Evolutionary conservation across 2,329 filamentous ascomycete species (phyloP).

Genomic region (Fusarium albosuccineum): DNA sequence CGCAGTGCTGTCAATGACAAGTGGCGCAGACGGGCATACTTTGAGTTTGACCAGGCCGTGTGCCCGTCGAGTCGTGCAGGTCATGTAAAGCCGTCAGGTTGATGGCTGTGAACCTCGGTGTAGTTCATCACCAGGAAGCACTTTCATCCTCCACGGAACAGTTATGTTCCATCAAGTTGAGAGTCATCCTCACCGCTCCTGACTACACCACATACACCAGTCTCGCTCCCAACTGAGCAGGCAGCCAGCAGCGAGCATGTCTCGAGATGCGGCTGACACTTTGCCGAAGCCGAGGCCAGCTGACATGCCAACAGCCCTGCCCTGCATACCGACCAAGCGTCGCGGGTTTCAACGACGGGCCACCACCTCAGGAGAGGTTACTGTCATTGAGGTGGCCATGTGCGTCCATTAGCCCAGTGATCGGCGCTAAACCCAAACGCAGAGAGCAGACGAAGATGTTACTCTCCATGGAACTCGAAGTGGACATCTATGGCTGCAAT

Average conservation of each 20-base stretch:
- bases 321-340: constrained; percentile 11
- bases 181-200: constrained; percentile 28
- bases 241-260: constrained; percentile 12
- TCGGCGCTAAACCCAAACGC: constrained; percentile 10
- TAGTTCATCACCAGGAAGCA: background rate
- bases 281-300: constrained; percentile 14
- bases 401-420: background rate
- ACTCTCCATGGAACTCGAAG: constrained; percentile 1
- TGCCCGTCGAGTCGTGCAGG: background rate
- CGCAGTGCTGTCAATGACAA: background rate
- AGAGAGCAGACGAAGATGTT: constrained; percentile 14
- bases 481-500: background rate
- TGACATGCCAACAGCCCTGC: constrained; percentile 17
- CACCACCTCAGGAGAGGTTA: constrained; percentile 3
- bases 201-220: background rate
- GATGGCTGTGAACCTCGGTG: background rate
- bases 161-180: constrained; percentile 12
- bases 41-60: background rate
- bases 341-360: constrained; percentile 1
- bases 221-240: background rate
- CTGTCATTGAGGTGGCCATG: background rate
- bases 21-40: background rate
- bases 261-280: constrained; percentile 23
- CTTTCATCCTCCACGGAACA: background rate
- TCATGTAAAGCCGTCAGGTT: background rate